A percentile compares a stretch with the other conserved stretches of the same genome.
Evolutionary conservation across 306 rosid genomes (phyloP).

Genomic region (Canavalia ensiformis): DNA sequence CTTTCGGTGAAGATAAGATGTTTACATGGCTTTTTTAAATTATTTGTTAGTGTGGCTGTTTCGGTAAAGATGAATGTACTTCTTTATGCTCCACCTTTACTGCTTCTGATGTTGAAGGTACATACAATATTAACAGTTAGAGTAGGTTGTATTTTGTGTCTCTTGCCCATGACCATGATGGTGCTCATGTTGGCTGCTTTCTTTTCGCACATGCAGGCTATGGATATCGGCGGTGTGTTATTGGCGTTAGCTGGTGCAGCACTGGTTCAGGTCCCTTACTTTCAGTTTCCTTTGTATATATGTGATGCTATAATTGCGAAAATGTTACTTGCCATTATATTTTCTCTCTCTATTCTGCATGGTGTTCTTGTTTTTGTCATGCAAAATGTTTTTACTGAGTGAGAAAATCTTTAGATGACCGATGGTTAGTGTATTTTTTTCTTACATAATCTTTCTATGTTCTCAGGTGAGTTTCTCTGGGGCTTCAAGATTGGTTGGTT

Average conservation of each 20-base stretch:
- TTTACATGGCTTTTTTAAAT: slow-evolving; percentile 45
- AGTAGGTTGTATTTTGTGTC: slow-evolving; percentile 2
- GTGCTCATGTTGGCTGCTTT: slow-evolving; percentile 44
- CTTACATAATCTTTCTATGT: slow-evolving; percentile 49
- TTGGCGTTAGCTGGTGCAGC: slow-evolving; percentile 90
- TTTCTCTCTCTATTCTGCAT: not conserved
- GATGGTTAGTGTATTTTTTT: slow-evolving; percentile 51
- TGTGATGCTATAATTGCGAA: slow-evolving; percentile 20
- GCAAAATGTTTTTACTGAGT: slow-evolving; percentile 40
- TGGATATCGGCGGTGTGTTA: slow-evolving; percentile 75
- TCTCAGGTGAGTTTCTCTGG: slow-evolving; percentile 75
- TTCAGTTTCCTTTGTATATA: slow-evolving; percentile 37
- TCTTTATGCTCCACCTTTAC: slow-evolving; percentile 88
- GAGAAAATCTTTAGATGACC: slow-evolving; percentile 41
- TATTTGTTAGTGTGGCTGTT: slow-evolving; percentile 79
- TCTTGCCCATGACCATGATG: not conserved
- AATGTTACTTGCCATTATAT: slow-evolving; percentile 1
- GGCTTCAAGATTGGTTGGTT: slow-evolving; percentile 51
- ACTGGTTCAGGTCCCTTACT: slow-evolving; percentile 78
- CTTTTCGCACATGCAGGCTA: slow-evolving; percentile 63
- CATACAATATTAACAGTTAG: slow-evolving; percentile 10
- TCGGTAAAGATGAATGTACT: slow-evolving; percentile 97
- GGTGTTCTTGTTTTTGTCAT: slow-evolving; percentile 39
- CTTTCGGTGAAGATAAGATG: slow-evolving; percentile 15
- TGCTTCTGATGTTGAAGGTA: slow-evolving; percentile 94